Conservation (phyloP, 23 red algal genomes). For the Gracilaria caudata region DNA sequence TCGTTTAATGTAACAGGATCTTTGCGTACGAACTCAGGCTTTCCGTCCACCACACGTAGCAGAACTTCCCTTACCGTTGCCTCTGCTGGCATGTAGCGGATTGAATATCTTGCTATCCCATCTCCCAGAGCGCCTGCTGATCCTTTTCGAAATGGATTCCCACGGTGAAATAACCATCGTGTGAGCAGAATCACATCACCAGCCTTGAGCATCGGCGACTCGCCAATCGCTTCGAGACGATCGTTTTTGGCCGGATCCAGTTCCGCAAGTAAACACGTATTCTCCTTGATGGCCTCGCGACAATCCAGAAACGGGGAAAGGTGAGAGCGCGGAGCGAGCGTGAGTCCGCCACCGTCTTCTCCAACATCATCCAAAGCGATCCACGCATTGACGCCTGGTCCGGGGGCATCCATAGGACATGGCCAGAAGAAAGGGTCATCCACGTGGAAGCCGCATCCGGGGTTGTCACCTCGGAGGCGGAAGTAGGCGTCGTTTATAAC, state of each 20-base stretch:
- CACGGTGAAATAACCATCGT: conserved; percentile 4
- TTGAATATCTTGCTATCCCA: background rate
- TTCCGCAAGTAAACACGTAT: background rate
- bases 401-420: background rate
- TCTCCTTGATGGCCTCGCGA: conserved; percentile 7
- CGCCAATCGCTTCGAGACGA: background rate
- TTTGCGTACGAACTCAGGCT: no score
- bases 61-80: no score
- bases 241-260: background rate
- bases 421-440: conserved; percentile 23
- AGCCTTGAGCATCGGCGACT: background rate
- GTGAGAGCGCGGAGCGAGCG: background rate
- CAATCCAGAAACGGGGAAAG: background rate
- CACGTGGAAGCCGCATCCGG: background rate
- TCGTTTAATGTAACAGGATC: no score
- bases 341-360: conserved; percentile 18
- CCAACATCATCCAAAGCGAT: conserved; percentile 1
- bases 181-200: conserved; percentile 7
- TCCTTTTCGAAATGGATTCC: background rate
- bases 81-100: conserved; percentile 2
- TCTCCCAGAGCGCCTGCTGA: background rate
- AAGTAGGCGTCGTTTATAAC: conserved; percentile 7
- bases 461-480: background rate
- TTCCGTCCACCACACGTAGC: no score
- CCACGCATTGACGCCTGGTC: background rate